These are phyloP conservation scores for Sarocladium kiliense DNA, from an alignment of 2,329 filamentous ascomycete species.

Conservation along the genomic window DNA sequence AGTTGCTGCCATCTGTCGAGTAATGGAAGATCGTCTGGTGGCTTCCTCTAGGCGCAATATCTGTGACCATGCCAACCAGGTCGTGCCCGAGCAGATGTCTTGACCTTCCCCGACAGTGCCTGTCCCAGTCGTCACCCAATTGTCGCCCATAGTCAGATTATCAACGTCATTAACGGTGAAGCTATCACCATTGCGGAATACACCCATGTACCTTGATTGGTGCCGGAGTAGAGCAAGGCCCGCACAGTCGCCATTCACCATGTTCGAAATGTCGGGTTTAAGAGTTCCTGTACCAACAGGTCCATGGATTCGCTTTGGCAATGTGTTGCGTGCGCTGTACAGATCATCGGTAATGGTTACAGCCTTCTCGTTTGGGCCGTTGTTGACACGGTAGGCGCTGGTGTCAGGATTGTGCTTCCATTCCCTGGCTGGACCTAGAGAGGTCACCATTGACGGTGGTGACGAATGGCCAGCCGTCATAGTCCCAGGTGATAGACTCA, in stretches of 20 bases:
- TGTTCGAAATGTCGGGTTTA: constrained; percentile 38
- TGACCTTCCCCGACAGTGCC: constrained; percentile 16
- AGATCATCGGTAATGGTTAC: constrained; percentile 47
- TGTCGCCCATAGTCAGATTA: constrained; percentile 22
- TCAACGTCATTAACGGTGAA: constrained; percentile 18
- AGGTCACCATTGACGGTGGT: constrained; percentile 30
- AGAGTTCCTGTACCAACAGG: constrained; percentile 43
- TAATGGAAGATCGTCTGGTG: constrained; percentile 25
- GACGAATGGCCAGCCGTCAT: constrained; percentile 39
- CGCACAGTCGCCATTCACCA: constrained; percentile 44
- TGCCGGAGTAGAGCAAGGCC: constrained; percentile 49
- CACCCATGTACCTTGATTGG: constrained; percentile 44
- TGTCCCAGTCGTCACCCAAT: constrained; percentile 25
- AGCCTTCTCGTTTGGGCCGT: constrained; percentile 35
- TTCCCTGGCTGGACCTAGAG: constrained; percentile 44
- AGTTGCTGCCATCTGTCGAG: constrained; percentile 36
- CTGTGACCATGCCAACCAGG: constrained; percentile 19
- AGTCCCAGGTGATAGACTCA: constrained; percentile 41
- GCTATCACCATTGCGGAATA: constrained; percentile 29
- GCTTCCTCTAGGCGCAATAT: constrained; percentile 15
- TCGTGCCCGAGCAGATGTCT: constrained; percentile 1
- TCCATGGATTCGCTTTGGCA: constrained; percentile 40
- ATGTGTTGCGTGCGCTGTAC: constrained; percentile 37
- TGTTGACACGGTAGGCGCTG: constrained; percentile 34
- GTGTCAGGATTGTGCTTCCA: constrained; percentile 58